Conservation (phyloP, 306 rosid species). For the Dalbergia cochinchinensis region DNA sequence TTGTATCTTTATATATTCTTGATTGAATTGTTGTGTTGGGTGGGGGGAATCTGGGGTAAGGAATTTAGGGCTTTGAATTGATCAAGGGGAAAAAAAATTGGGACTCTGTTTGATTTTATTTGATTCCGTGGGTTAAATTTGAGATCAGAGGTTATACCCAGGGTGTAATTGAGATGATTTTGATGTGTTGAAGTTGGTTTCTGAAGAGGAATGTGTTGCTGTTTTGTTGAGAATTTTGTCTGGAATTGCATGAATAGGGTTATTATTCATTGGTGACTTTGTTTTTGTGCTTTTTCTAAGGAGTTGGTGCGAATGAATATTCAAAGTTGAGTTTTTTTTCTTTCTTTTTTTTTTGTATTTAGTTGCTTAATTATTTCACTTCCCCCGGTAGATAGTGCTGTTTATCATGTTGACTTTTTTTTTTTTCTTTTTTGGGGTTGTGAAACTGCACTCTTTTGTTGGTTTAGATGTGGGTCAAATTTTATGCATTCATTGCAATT, state of each 20-base stretch:
- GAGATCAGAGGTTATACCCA: background rate
- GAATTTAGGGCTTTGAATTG: slow-evolving; percentile 63
- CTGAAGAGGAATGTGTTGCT: slow-evolving; percentile 28
- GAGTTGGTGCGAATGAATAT: slow-evolving; percentile 32
- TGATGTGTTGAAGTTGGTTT: slow-evolving; percentile 32
- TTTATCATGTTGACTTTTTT: slow-evolving; percentile 30
- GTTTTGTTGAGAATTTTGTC: slow-evolving; percentile 12
- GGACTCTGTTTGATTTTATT: slow-evolving; percentile 21
- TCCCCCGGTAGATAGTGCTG: background rate
- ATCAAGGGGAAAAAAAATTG: background rate
- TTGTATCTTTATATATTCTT: slow-evolving; percentile 23
- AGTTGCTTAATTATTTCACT: background rate
- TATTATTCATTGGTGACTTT: slow-evolving; percentile 10
- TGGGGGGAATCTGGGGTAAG: slow-evolving; percentile 32
- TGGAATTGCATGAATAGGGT: slow-evolving; percentile 17
- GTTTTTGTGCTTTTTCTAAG: slow-evolving; percentile 18
- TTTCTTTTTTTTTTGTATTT: too few species aligned
- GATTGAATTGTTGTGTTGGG: slow-evolving; percentile 7
- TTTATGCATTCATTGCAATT: slow-evolving; percentile 1
- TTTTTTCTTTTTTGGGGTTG: background rate
- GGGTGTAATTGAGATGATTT: slow-evolving; percentile 39
- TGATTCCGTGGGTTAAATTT: slow-evolving; percentile 28
- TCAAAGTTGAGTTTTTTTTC: slow-evolving; percentile 1
- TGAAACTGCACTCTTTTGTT: slow-evolving; percentile 6
- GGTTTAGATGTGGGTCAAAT: background rate